phyloP scores from a whole-genome alignment of 169 alveolate genomes.

The Condylostoma magnum region DNA sequence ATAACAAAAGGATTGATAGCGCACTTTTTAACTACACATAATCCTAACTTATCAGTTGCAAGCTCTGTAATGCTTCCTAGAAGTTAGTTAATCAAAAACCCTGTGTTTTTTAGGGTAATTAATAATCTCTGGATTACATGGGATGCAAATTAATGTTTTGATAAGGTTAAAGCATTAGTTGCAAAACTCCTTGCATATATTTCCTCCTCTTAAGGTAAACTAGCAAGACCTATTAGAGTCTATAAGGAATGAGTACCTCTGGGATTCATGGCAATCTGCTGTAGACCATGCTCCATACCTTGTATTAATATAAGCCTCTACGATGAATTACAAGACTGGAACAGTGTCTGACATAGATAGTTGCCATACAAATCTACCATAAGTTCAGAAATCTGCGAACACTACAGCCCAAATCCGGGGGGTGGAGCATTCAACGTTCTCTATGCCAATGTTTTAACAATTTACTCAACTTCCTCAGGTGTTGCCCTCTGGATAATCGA shows the following conservation, averaged over 20 bases:
- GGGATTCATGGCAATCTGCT: conserved; percentile 57
- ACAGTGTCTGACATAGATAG: conserved; percentile 68
- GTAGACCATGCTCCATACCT: conserved; percentile 42
- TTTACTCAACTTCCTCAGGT: conserved; percentile 15
- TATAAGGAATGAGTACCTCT: conserved; percentile 81
- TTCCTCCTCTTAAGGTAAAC: neutral
- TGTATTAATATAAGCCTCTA: conserved; percentile 54
- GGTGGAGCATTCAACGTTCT: too few species aligned
- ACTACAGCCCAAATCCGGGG: too few species aligned
- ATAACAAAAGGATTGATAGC: conserved; percentile 26
- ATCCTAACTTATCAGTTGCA: conserved; percentile 49
- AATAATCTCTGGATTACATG: conserved; percentile 24
- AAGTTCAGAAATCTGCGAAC: neutral
- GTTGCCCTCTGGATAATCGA: neutral
- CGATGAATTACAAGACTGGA: conserved; percentile 37
- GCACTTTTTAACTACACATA: conserved; percentile 70
- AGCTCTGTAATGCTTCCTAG: conserved; percentile 27
- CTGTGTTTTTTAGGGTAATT: conserved; percentile 29
- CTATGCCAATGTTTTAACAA: neutral
- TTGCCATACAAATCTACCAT: conserved; percentile 72
- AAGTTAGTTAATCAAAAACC: conserved; percentile 38
- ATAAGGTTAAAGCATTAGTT: neutral
- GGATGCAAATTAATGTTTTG: neutral
- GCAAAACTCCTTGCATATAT: neutral
- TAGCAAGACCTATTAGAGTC: conserved; percentile 36